Evolutionary conservation across 23 red algal genomes (phyloP).

Genomic region (Chondrus crispus): DNA sequence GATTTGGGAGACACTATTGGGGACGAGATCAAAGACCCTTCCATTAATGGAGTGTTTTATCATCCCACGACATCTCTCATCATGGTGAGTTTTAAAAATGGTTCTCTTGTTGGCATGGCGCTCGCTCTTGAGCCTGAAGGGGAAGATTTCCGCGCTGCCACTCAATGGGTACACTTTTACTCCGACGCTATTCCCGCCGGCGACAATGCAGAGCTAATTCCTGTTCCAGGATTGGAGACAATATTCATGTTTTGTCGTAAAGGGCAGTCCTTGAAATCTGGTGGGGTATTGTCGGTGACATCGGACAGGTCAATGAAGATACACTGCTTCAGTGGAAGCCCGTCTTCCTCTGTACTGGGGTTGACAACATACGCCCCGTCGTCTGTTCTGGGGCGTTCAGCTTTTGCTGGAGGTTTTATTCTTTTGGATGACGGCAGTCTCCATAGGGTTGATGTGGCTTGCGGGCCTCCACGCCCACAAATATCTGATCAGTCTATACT

Average conservation of each 20-base stretch:
- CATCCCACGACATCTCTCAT: slow-evolving; percentile 23
- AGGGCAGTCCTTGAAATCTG: background rate
- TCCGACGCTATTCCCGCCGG: background rate
- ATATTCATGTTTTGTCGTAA: slow-evolving; percentile 17
- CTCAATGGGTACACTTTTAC: background rate
- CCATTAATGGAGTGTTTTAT: background rate
- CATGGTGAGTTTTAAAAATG: background rate
- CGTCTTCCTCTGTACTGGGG: slow-evolving; percentile 19
- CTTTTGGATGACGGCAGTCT: slow-evolving; percentile 60
- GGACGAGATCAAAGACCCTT: background rate
- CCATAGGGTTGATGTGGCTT: slow-evolving; percentile 20
- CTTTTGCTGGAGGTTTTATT: slow-evolving; percentile 10
- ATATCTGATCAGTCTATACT: slow-evolving; percentile 4
- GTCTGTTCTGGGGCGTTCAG: background rate
- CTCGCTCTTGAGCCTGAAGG: background rate
- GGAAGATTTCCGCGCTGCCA: background rate
- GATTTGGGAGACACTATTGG: background rate
- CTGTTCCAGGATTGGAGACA: slow-evolving; percentile 4
- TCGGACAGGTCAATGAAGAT: background rate
- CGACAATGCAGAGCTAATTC: background rate
- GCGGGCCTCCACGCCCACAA: background rate
- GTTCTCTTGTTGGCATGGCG: slow-evolving; percentile 3
- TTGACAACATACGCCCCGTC: background rate
- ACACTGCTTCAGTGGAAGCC: background rate
- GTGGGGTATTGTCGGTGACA: background rate